phyloP scores from a whole-genome alignment of 345 rosid genomes.

The Geranium rotundifolium region DNA sequence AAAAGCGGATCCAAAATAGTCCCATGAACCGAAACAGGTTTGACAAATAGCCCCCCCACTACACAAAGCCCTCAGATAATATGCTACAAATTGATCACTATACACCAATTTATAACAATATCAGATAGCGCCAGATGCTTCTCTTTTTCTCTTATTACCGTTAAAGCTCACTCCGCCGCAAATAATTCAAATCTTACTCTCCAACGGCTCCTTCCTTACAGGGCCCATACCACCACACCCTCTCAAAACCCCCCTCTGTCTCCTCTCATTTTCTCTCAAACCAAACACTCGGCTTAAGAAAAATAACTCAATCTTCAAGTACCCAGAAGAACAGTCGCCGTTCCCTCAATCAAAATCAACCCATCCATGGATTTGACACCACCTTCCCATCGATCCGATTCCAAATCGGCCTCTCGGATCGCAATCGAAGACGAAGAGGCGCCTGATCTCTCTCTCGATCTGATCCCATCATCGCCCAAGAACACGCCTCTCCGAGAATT shows the following conservation, averaged over 20 bases:
- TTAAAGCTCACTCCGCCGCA: constrained; percentile 14
- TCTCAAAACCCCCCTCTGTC: constrained; percentile 6
- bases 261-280: not conserved
- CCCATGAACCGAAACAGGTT: no score
- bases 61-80: no score
- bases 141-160: constrained; percentile 19
- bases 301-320: not conserved
- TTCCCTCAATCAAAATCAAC: not conserved
- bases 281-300: not conserved
- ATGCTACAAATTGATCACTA: no score
- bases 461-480: constrained; percentile 28
- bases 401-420: constrained; percentile 58
- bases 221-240: not conserved
- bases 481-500: constrained; percentile 25
- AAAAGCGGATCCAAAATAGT: constrained; percentile 1
- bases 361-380: constrained; percentile 46
- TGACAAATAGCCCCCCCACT: no score
- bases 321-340: not conserved
- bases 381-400: constrained; percentile 32
- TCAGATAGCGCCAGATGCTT: not conserved
- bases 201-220: constrained; percentile 34
- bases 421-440: constrained; percentile 19
- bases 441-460: constrained; percentile 34
- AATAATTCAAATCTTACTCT: constrained; percentile 12
- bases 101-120: no score